phyloP scores from a whole-genome alignment of 176 grass and related monocot species.

The Dendrocalamus sinicus region DNA sequence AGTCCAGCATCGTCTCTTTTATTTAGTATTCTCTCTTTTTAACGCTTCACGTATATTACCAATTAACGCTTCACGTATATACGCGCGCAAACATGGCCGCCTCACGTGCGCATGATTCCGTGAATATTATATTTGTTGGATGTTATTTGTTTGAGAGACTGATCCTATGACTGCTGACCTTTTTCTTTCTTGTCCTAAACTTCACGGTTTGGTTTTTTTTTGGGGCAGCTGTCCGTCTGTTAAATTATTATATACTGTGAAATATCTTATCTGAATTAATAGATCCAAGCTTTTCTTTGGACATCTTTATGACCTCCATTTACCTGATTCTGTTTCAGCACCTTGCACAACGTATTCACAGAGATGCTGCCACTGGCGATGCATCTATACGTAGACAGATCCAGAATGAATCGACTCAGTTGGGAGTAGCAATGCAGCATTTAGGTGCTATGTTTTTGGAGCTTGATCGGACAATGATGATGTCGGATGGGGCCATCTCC shows the following conservation, averaged over 20 bases:
- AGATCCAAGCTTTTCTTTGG: not conserved
- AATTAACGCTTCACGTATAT: too few species aligned
- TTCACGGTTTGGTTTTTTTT: too few species aligned
- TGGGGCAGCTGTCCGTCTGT: not conserved
- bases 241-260: slow-evolving; percentile 10
- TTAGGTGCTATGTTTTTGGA: slow-evolving; percentile 91
- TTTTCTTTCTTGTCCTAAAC: not conserved
- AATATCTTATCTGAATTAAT: not conserved
- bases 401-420: slow-evolving; percentile 74
- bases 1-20: too few species aligned
- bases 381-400: slow-evolving; percentile 64
- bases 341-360: slow-evolving; percentile 59
- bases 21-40: too few species aligned
- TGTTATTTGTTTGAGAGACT: not conserved
- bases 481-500: slow-evolving; percentile 63
- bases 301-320: slow-evolving; percentile 27
- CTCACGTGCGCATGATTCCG: slow-evolving; percentile 36
- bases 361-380: slow-evolving; percentile 60
- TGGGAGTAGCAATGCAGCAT: slow-evolving; percentile 86
- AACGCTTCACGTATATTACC: too few species aligned
- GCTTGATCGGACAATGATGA: slow-evolving; percentile 96
- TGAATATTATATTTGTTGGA: too few species aligned
- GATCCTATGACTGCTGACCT: not conserved
- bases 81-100: slow-evolving; percentile 48
- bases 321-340: slow-evolving; percentile 52